Percentiles rank a stretch among this genome's conserved stretches.
Evolutionary conservation across 257 asterid genomes (phyloP).

Genomic region (Cinchona pubescens): DNA sequence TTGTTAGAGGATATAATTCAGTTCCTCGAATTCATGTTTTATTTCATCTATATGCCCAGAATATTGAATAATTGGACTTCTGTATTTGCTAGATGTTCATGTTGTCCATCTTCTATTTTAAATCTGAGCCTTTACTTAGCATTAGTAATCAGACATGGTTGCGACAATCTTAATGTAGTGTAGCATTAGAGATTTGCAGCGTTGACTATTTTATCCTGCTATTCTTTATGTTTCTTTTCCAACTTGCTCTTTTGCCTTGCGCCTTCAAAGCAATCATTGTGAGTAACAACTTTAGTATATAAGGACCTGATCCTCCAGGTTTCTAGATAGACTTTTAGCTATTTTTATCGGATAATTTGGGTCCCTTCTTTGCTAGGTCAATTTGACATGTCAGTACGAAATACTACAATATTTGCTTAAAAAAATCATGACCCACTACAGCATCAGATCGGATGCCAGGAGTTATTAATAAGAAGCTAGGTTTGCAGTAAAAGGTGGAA

Average conservation of each 20-base stretch:
- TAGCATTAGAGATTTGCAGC: neutral
- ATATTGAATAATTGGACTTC: neutral
- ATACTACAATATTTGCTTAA: neutral
- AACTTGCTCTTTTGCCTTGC: neutral
- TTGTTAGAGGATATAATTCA: neutral
- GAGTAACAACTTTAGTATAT: neutral
- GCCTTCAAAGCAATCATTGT: neutral
- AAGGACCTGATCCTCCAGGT: neutral
- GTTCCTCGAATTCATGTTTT: no score
- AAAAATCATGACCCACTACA: conserved; percentile 4
- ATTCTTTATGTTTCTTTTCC: neutral
- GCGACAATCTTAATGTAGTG: neutral
- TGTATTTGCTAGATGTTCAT: neutral
- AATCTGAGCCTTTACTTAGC: neutral
- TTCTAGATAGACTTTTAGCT: neutral
- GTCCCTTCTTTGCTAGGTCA: neutral
- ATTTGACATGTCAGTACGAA: neutral
- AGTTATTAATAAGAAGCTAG: neutral
- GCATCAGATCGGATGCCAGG: neutral
- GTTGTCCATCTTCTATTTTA: neutral
- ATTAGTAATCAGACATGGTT: neutral
- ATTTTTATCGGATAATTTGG: neutral
- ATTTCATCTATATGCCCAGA: neutral
- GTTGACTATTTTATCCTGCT: neutral
- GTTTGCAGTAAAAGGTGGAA: neutral